Evolutionary conservation across 2,329 filamentous ascomycete species (phyloP).

Genomic region (Chalaropsis ovoidea): DNA sequence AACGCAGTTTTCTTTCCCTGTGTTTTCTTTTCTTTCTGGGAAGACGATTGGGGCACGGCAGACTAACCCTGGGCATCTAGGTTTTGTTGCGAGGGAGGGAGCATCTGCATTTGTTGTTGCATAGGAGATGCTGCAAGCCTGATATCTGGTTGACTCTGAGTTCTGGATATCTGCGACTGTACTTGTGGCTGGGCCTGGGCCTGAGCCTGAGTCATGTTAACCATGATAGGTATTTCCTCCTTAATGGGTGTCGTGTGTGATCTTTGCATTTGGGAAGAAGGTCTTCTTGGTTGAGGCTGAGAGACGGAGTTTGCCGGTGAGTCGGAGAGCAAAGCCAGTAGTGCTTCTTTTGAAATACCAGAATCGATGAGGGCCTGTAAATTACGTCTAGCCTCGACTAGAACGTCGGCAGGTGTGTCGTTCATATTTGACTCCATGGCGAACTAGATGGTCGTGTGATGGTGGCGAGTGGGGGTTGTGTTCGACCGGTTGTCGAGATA

Average conservation of each 20-base stretch:
- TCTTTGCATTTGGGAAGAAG: conserved; percentile 24
- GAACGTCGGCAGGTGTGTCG: conserved; percentile 36
- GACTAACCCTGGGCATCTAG: conserved; percentile 21
- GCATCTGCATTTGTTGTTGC: conserved; percentile 30
- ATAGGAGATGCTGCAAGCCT: conserved; percentile 32
- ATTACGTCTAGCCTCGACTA: conserved; percentile 39
- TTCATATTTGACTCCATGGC: conserved; percentile 26
- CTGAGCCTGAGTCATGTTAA: conserved; percentile 21
- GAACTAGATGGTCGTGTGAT: neutral
- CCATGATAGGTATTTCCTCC: conserved; percentile 26
- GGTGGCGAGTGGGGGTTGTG: neutral
- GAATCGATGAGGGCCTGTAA: conserved; percentile 40
- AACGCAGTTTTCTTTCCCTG: too few species aligned
- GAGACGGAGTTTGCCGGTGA: conserved; percentile 16
- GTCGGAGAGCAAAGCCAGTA: conserved; percentile 28
- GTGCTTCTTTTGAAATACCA: conserved; percentile 37
- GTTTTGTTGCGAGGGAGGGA: conserved; percentile 2
- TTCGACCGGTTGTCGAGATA: neutral
- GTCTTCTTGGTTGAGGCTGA: conserved; percentile 23
- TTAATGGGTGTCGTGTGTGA: conserved; percentile 22
- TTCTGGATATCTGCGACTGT: neutral
- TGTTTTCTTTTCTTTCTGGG: neutral
- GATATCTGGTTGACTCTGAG: conserved; percentile 28
- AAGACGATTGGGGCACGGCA: neutral
- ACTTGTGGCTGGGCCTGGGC: conserved; percentile 25